These are phyloP conservation scores for Mycena vulgaris DNA, from an alignment of 768 basidiomycete genomes.

Conservation along the genomic window DNA sequence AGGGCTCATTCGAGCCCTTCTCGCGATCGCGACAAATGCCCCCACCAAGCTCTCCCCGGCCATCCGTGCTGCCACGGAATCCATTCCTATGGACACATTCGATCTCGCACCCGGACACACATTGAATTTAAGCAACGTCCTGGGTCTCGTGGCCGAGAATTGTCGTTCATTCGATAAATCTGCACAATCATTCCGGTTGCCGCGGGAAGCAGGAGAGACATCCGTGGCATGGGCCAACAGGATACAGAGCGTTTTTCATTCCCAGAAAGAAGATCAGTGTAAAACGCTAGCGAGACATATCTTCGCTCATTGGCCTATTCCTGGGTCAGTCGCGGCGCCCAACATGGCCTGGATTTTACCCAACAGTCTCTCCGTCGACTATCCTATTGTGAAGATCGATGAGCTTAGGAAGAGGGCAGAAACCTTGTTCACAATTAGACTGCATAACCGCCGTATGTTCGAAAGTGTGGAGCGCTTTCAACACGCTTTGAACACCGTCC, in stretches of 20 bases:
- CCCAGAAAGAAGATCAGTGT: not conserved
- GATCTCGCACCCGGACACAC: not conserved
- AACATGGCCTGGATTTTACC: not conserved
- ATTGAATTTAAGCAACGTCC: not conserved
- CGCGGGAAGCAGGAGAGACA: not conserved
- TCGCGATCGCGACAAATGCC: constrained; percentile 16
- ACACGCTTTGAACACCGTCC: not conserved
- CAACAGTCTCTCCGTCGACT: not conserved
- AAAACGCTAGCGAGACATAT: not conserved
- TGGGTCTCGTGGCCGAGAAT: not conserved
- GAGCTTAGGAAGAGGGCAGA: not conserved
- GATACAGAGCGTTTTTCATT: not conserved
- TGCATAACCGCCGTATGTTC: constrained; percentile 19
- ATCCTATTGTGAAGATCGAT: constrained; percentile 6
- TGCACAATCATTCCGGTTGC: not conserved
- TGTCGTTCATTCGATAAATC: not conserved
- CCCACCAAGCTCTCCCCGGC: not conserved
- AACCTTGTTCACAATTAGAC: not conserved
- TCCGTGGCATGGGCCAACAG: not conserved
- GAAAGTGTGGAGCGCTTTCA: constrained; percentile 6
- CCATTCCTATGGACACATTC: constrained; percentile 8
- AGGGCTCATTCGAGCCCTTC: constrained; percentile 15
- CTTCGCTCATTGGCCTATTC: constrained; percentile 12
- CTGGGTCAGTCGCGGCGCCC: not conserved
- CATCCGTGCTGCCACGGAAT: not conserved